phyloP scores from a whole-genome alignment of 164 flowering plant species.

The Euptelea pleiosperma region DNA sequence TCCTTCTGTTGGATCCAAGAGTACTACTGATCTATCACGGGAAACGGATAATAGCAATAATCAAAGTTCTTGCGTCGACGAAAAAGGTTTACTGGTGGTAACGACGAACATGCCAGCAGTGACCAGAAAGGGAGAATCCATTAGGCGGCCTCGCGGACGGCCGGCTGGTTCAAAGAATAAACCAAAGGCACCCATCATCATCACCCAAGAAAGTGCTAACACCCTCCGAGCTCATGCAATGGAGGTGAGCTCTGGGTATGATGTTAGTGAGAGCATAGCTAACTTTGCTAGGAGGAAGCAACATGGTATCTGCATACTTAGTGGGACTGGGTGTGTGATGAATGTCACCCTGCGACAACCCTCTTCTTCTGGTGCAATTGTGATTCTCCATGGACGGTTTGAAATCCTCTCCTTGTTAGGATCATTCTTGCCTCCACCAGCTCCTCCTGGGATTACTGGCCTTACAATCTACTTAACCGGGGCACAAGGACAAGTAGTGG shows the following conservation, averaged over 20 bases:
- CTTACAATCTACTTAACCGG: slow-evolving; percentile 74
- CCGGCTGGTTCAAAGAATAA: slow-evolving; percentile 91
- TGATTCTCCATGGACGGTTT: slow-evolving; percentile 81
- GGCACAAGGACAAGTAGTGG: slow-evolving; percentile 82
- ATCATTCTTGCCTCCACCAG: slow-evolving; percentile 74
- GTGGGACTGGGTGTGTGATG: slow-evolving; percentile 72
- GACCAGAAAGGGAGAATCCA: slow-evolving; percentile 34
- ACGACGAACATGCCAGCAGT: slow-evolving; percentile 29
- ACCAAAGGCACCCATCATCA: slow-evolving; percentile 81
- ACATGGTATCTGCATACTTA: slow-evolving; percentile 64
- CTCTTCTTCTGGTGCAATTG: slow-evolving; percentile 55
- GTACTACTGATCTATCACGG: slow-evolving; percentile 17
- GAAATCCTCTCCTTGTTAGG: slow-evolving; percentile 81
- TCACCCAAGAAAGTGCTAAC: slow-evolving; percentile 73
- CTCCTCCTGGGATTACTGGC: slow-evolving; percentile 73
- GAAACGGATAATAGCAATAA: slow-evolving; percentile 25
- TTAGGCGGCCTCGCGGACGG: slow-evolving; percentile 68
- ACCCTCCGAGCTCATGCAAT: slow-evolving; percentile 80
- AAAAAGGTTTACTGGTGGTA: slow-evolving; percentile 20
- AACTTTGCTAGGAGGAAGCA: slow-evolving; percentile 68
- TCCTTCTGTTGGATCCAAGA: too few relatives aligned
- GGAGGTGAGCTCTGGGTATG: slow-evolving; percentile 83
- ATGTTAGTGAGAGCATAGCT: slow-evolving; percentile 58
- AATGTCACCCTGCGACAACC: slow-evolving; percentile 77
- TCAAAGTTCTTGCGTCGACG: slow-evolving; percentile 23